Conservation (phyloP, 306 rosid genomes). For the Cicer cuneatum region DNA sequence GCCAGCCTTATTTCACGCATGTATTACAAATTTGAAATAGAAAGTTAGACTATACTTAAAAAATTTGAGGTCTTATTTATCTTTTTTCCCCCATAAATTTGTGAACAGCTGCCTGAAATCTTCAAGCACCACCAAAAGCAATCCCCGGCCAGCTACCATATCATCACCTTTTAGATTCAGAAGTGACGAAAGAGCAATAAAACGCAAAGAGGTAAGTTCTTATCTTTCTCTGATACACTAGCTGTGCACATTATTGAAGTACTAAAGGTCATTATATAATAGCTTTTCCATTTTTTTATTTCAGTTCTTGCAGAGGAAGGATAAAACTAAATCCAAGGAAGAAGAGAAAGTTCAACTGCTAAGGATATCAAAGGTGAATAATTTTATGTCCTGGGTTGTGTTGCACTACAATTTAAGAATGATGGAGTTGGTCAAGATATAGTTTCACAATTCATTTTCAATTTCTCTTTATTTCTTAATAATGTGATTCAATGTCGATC, state of each 20-base stretch:
- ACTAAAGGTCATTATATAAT: not conserved
- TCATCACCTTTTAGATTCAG: constrained; percentile 70
- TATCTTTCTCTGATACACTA: constrained; percentile 25
- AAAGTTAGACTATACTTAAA: constrained; percentile 14
- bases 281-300: constrained; percentile 41
- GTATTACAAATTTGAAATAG: constrained; percentile 10
- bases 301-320: constrained; percentile 75
- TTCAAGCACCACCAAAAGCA: constrained; percentile 53
- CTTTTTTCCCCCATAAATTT: constrained; percentile 5
- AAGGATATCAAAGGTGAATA: constrained; percentile 62
- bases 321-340: constrained; percentile 64
- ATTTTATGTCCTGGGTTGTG: not conserved
- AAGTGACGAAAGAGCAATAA: constrained; percentile 92
- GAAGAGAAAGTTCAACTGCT: constrained; percentile 57
- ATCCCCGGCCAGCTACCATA: constrained; percentile 50
- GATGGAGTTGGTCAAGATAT: not conserved
- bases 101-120: constrained; percentile 59
- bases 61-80: constrained; percentile 3
- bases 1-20: not conserved
- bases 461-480: not conserved
- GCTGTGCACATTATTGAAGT: constrained; percentile 14
- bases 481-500: constrained; percentile 27
- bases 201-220: constrained; percentile 80
- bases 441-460: constrained; percentile 26
- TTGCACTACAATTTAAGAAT: constrained; percentile 8